Conservation (phyloP, 2,329 filamentous ascomycete genomes). For the Thelonectria rubi region DNA sequence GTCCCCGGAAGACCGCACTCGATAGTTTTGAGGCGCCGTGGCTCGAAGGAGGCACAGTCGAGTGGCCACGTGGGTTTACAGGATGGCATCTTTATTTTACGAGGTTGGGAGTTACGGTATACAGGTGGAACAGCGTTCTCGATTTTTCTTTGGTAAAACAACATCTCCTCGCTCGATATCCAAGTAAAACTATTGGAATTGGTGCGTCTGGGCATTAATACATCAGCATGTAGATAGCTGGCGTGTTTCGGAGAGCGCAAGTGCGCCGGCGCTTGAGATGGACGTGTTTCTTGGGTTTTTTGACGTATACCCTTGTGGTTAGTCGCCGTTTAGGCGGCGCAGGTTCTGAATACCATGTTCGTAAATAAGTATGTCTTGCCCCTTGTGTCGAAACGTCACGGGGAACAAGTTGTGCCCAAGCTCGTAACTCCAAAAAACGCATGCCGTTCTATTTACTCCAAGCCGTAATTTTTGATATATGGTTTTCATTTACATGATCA, state of each 20-base stretch:
- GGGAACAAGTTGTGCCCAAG: background rate
- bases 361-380: background rate
- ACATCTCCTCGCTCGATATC: background rate
- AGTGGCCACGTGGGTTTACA: background rate
- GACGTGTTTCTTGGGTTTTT: background rate
- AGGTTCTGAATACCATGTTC: conserved; percentile 11
- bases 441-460: conserved; percentile 15
- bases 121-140: conserved; percentile 8
- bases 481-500: background rate
- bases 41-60: background rate
- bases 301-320: conserved; percentile 22
- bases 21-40: conserved; percentile 18
- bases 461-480: conserved; percentile 16
- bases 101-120: conserved; percentile 8
- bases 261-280: conserved; percentile 10
- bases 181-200: background rate
- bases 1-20: conserved; percentile 41
- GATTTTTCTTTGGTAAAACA: conserved; percentile 11
- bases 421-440: conserved; percentile 11
- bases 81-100: background rate
- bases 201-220: conserved; percentile 1
- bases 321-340: background rate
- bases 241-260: background rate
- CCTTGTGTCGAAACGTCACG: background rate
- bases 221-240: conserved; percentile 11